Evolutionary conservation across 2,329 filamentous ascomycete species (phyloP).

Genomic region (Cercospora sp.): DNA sequence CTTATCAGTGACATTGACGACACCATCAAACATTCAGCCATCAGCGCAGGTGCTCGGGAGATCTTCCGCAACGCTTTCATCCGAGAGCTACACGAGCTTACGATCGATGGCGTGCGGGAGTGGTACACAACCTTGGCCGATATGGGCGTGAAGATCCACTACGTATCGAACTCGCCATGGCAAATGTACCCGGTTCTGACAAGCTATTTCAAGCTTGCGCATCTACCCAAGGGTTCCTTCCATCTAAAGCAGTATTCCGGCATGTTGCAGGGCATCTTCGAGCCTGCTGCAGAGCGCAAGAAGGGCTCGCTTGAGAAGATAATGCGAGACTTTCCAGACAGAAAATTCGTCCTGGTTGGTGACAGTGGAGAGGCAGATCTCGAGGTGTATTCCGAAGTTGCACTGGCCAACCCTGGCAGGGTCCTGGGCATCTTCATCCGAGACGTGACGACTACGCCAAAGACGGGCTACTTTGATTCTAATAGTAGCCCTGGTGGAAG

Average conservation of each 20-base stretch:
- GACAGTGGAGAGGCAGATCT: conserved; percentile 96
- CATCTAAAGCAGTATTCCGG: conserved; percentile 96
- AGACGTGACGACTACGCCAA: conserved; percentile 80
- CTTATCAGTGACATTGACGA: conserved; percentile 98
- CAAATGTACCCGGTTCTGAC: conserved; percentile 89
- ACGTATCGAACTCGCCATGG: conserved; percentile 99
- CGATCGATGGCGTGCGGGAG: conserved; percentile 80
- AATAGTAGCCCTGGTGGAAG: conserved; percentile 44
- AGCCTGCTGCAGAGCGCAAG: conserved; percentile 93
- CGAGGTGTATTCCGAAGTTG: conserved; percentile 96
- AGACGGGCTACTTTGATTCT: conserved; percentile 73
- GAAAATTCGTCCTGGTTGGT: conserved; percentile 87
- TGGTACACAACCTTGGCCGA: conserved; percentile 81
- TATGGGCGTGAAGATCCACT: conserved; percentile 86
- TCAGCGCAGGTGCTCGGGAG: conserved; percentile 80
- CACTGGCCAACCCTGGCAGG: conserved; percentile 75
- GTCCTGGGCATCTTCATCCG: conserved; percentile 89
- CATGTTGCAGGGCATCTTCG: conserved; percentile 97
- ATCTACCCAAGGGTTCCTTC: conserved; percentile 82
- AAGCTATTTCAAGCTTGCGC: conserved; percentile 77
- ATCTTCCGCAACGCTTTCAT: conserved; percentile 97
- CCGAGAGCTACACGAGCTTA: conserved; percentile 76
- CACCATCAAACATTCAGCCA: conserved; percentile 94
- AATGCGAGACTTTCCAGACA: conserved; percentile 81
- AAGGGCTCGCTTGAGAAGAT: conserved; percentile 83